These are phyloP conservation scores for Cercospora sojina DNA, from an alignment of 2,329 filamentous ascomycete species.

Conservation along the genomic window DNA sequence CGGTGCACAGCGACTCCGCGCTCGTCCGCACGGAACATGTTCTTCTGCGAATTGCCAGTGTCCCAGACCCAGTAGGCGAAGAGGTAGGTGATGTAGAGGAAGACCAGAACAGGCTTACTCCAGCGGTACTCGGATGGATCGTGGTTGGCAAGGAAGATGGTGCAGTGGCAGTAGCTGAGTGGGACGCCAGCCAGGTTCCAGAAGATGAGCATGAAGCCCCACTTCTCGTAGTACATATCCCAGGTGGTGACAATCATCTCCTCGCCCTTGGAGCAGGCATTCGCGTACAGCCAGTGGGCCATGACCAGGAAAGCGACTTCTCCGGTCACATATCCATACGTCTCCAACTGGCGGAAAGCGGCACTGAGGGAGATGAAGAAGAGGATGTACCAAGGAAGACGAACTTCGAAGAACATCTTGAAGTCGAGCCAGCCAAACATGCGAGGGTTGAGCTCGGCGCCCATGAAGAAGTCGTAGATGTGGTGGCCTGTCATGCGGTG, in stretches of 20 bases:
- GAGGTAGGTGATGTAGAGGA: conserved; percentile 70
- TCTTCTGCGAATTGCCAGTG: conserved; percentile 90
- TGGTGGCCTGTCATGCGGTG: conserved; percentile 87
- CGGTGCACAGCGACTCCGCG: conserved; percentile 68
- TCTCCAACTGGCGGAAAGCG: conserved; percentile 78
- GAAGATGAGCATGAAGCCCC: conserved; percentile 97
- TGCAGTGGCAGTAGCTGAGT: conserved; percentile 90
- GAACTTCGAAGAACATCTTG: conserved; percentile 95
- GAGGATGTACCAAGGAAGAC: conserved; percentile 88
- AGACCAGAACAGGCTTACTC: conserved; percentile 65
- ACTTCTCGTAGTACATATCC: conserved; percentile 97
- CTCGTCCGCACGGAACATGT: conserved; percentile 80
- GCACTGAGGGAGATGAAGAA: conserved; percentile 74
- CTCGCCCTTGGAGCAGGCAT: conserved; percentile 88
- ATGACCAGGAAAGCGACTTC: conserved; percentile 81
- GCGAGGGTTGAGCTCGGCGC: conserved; percentile 80
- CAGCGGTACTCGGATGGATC: conserved; percentile 73
- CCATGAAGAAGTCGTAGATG: conserved; percentile 90
- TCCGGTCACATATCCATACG: conserved; percentile 80
- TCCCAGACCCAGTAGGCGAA: conserved; percentile 92
- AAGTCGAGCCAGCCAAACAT: conserved; percentile 76
- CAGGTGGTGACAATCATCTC: conserved; percentile 87
- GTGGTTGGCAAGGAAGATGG: conserved; percentile 83
- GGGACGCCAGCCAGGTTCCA: conserved; percentile 94
- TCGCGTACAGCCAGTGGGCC: conserved; percentile 89